phyloP scores from a whole-genome alignment of 257 asterid species.

The Solanum rostratum region DNA sequence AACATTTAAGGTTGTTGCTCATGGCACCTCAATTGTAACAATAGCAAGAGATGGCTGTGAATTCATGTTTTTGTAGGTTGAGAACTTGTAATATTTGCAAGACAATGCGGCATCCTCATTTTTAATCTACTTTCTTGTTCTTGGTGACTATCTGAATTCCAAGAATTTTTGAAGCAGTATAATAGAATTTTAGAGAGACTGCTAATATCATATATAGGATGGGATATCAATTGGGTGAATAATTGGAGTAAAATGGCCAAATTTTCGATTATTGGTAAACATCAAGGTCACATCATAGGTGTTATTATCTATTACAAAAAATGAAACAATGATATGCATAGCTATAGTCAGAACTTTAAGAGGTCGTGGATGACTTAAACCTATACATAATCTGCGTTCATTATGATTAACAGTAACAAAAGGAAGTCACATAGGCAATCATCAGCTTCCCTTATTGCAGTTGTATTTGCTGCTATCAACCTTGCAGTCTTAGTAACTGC shows the following conservation, averaged over 20 bases:
- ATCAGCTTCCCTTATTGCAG: neutral
- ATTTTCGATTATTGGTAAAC: neutral
- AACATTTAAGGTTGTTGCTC: neutral
- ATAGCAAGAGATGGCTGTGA: neutral
- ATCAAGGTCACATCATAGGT: no score
- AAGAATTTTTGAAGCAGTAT: neutral
- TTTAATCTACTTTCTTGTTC: neutral
- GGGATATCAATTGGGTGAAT: neutral
- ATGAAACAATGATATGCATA: no score
- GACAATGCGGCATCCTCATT: neutral
- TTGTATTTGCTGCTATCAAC: neutral
- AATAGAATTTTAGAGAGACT: neutral
- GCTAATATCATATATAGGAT: neutral
- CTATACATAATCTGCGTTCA: no score
- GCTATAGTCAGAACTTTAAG: neutral
- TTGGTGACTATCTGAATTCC: neutral
- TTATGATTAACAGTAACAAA: neutral
- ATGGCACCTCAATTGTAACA: neutral
- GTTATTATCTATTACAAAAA: no score
- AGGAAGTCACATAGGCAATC: neutral
- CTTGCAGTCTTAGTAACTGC: neutral
- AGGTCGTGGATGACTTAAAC: neutral
- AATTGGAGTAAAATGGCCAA: neutral
- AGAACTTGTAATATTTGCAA: neutral
- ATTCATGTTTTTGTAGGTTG: slow-evolving; percentile 3